Percentiles rank a stretch among this genome's conserved stretches.
phyloP scores from a whole-genome alignment of 306 rosid genomes.

The Lathyrus aphaca region DNA sequence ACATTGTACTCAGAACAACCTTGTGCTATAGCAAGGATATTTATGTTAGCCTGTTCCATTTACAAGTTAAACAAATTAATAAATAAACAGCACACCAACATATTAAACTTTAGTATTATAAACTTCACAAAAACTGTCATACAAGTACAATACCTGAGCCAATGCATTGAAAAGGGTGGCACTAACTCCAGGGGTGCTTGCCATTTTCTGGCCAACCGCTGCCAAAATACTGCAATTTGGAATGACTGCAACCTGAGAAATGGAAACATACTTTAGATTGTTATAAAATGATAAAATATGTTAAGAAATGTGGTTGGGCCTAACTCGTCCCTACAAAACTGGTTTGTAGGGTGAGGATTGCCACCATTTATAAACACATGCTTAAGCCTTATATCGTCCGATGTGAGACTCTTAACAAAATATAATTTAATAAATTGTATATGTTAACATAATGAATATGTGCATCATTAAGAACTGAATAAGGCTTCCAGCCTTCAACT shows the following conservation, averaged over 20 bases:
- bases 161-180: conserved; percentile 96
- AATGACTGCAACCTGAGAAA: conserved; percentile 76
- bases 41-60: conserved; percentile 80
- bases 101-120: not conserved
- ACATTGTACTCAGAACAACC: conserved; percentile 97
- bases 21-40: conserved; percentile 98
- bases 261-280: conserved; percentile 24
- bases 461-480: conserved; percentile 20
- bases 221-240: conserved; percentile 97
- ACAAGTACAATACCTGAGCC: conserved; percentile 69
- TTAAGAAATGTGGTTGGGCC: no score
- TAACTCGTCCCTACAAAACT: no score
- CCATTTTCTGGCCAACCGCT: conserved; percentile 98
- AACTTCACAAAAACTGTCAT: conserved; percentile 20
- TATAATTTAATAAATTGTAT: not conserved
- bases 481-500: not conserved
- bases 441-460: conserved; percentile 7
- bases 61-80: conserved; percentile 17
- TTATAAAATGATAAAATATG: conserved; percentile 12
- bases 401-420: no score
- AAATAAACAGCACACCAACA: conserved; percentile 5
- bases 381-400: no score
- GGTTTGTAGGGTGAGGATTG: no score
- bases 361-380: no score
- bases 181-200: conserved; percentile 98